These are phyloP conservation scores for Cyberlindnera amylophila DNA, from an alignment of 805 yeast species.

Conservation along the genomic window DNA sequence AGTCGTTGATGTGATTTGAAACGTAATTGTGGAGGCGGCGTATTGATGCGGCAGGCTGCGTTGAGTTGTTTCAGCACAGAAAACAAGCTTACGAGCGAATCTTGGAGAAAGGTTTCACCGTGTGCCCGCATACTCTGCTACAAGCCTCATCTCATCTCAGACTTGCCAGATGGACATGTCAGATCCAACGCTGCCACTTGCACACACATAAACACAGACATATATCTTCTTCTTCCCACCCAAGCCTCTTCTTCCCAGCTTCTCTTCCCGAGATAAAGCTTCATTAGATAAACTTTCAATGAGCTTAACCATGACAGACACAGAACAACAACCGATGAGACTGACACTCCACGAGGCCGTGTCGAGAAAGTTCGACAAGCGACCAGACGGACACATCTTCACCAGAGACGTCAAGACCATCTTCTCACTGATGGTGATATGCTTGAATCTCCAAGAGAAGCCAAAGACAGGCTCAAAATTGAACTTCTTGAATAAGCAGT, in stretches of 20 bases:
- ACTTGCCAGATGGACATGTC: neutral
- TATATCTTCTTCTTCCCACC: neutral
- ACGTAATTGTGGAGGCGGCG: no score
- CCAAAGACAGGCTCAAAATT: constrained; percentile 27
- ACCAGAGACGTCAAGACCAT: constrained; percentile 58
- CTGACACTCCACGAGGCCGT: constrained; percentile 39
- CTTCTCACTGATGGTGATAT: constrained; percentile 48
- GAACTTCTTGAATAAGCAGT: constrained; percentile 30
- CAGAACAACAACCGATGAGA: neutral
- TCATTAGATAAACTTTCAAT: no score
- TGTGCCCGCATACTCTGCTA: constrained; percentile 3
- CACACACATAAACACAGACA: neutral
- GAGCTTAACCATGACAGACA: neutral
- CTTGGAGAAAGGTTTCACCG: neutral
- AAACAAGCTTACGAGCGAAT: neutral
- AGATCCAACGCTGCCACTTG: no score
- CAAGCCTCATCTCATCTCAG: constrained; percentile 6
- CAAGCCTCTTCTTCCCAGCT: no score
- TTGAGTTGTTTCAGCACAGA: neutral
- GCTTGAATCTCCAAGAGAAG: constrained; percentile 36
- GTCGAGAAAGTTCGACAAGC: constrained; percentile 42
- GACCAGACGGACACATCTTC: constrained; percentile 50
- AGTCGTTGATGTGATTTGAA: no score
- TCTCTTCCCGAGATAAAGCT: no score
- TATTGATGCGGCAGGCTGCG: no score